Conservation (phyloP, 352 stramenopile genomes). For the Globisporangium emineosum region DNA sequence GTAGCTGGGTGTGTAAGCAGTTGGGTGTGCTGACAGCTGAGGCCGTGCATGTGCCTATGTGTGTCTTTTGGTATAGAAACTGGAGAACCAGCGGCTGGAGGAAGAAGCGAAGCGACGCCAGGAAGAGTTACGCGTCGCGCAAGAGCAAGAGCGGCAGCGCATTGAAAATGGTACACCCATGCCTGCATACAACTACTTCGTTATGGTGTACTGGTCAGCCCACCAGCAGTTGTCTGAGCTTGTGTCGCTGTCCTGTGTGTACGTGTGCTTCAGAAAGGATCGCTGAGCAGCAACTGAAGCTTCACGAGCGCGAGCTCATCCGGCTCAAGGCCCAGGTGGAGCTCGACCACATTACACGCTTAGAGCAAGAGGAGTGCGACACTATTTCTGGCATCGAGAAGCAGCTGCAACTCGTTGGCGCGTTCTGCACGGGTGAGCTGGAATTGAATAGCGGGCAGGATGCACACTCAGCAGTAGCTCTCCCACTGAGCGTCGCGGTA, state of each 20-base stretch:
- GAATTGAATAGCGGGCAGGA: constrained; percentile 10
- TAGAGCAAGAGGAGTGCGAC: constrained; percentile 38
- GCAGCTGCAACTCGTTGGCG: constrained; percentile 40
- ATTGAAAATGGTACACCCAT: constrained; percentile 29
- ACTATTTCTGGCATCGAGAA: constrained; percentile 37
- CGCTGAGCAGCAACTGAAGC: constrained; percentile 29
- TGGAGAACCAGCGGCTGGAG: constrained; percentile 67
- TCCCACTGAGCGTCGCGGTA: constrained; percentile 27
- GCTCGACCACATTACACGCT: constrained; percentile 31
- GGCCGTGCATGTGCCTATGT: neutral
- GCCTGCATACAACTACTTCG: neutral
- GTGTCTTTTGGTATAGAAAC: constrained; percentile 39
- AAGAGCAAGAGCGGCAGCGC: constrained; percentile 43
- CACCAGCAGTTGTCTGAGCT: neutral
- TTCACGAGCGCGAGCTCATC: constrained; percentile 32
- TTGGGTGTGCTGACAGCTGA: neutral
- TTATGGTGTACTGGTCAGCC: neutral
- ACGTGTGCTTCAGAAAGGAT: constrained; percentile 28
- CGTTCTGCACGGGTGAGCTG: constrained; percentile 47
- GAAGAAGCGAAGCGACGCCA: constrained; percentile 45
- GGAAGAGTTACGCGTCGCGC: constrained; percentile 35
- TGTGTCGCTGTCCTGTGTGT: neutral
- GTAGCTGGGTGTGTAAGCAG: neutral
- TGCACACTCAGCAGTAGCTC: neutral
- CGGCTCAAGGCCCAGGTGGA: constrained; percentile 27